These are phyloP conservation scores for Peterozyma toletana DNA, from an alignment of 805 yeast species.

Conservation along the genomic window DNA sequence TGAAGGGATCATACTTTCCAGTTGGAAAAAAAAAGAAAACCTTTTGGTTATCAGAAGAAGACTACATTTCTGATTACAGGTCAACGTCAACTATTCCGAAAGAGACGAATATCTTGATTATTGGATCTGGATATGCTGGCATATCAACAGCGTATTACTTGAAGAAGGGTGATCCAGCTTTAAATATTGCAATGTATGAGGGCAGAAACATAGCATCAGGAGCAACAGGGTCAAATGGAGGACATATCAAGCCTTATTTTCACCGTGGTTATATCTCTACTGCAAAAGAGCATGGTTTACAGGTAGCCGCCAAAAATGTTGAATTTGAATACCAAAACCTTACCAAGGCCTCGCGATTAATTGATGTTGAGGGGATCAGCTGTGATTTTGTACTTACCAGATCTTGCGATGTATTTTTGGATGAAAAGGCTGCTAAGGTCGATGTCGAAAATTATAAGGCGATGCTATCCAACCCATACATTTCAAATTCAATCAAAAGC, in stretches of 20 bases:
- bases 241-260: slow-evolving; percentile 33
- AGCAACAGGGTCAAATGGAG: slow-evolving; percentile 39
- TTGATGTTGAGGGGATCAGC: slow-evolving; percentile 18
- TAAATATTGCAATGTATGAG: slow-evolving; percentile 22
- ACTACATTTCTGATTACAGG: slow-evolving; percentile 13
- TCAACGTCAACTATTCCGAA: slow-evolving; percentile 23
- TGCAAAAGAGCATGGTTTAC: slow-evolving; percentile 10
- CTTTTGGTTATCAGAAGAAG: slow-evolving; percentile 17
- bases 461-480: slow-evolving; percentile 19
- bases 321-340: slow-evolving; percentile 27
- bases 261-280: slow-evolving; percentile 8
- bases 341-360: slow-evolving; percentile 19
- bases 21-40: slow-evolving; percentile 4
- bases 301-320: slow-evolving; percentile 22
- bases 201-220: slow-evolving; percentile 33
- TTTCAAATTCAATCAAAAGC: slow-evolving; percentile 16
- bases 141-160: slow-evolving; percentile 29
- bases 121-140: slow-evolving; percentile 42
- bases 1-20: background rate
- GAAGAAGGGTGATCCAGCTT: slow-evolving; percentile 17
- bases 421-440: slow-evolving; percentile 9
- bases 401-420: slow-evolving; percentile 19
- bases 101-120: slow-evolving; percentile 29
- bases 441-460: slow-evolving; percentile 12
- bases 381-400: slow-evolving; percentile 23